Conservation (phyloP, 176 grass and related monocot species). For the Oryza meyeriana region DNA sequence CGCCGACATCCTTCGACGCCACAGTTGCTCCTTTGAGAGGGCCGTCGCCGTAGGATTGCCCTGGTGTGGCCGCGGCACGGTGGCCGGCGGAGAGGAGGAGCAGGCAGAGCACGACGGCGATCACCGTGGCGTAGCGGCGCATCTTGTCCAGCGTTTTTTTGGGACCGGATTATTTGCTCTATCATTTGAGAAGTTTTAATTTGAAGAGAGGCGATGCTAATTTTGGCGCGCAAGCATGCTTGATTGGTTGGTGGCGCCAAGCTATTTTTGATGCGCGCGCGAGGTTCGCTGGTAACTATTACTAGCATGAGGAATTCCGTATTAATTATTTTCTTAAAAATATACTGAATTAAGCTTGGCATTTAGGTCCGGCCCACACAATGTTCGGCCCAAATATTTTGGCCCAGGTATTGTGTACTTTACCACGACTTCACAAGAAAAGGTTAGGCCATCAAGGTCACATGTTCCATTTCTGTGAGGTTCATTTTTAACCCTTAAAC, state of each 20-base stretch:
- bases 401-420: too few relatives aligned
- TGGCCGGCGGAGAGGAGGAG: not conserved
- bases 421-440: not conserved
- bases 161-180: not conserved
- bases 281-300: not conserved
- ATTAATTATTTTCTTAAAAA: too few relatives aligned
- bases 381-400: too few relatives aligned
- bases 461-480: too few relatives aligned
- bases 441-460: not conserved
- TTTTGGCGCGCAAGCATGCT: not conserved
- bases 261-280: not conserved
- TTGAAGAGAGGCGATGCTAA: not conserved
- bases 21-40: too few relatives aligned
- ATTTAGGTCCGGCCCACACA: too few relatives aligned
- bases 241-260: not conserved
- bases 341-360: too few relatives aligned
- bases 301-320: too few relatives aligned
- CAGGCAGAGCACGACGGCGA: constrained; percentile 24
- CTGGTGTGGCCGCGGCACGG: not conserved
- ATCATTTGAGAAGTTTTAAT: not conserved
- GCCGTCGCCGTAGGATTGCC: too few relatives aligned
- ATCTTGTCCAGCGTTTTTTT: not conserved
- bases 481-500: too few relatives aligned
- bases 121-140: not conserved
- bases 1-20: not conserved